Base-by-base conservation (phyloP, 2,329 filamentous ascomycete species). In the Pseudodiploospora longispora region DNA sequence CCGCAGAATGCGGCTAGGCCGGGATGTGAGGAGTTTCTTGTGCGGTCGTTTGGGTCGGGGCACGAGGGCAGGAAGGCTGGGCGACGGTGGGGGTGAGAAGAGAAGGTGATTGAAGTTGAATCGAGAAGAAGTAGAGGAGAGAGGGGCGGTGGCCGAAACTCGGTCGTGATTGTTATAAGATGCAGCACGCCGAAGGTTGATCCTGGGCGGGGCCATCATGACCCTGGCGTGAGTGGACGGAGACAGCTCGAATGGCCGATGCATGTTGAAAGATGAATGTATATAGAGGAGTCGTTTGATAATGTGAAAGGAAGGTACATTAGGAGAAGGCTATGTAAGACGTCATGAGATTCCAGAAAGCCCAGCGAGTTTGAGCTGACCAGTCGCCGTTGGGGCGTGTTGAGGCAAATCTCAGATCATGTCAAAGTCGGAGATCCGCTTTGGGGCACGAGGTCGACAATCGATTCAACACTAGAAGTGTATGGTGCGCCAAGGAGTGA, bases 81-180 rank as follows among this genome's bases (percentile, higher is more conserved):
- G 85, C 2, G 82, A 91, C 4, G 83, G 82, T 28, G 83, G 85
- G 1, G 73, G 74, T 28, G 78, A 81, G 61, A 79, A 82, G 53
- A 82, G 67, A 34, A 86, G 72, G 50, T 85, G 78, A 55, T 82
- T 82, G 63, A 84, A 81, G 61, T 67, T 78, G 62, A 82, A 82
- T 38, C 77, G 69, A 12, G 79, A 80, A 31, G 74, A 82, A 28
- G 72, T 82, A 40, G 77, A 77, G 27, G 77, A 82, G 7, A 76
- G 56, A 6, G 76, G 74, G 1, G 31, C 42, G 8, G 32, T 12
- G 2, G 40, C 43, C 32, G 40, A 19, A 32, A 68, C 57, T 62
- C 61, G 73, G 52, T 81, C 76, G 49, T 70, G 65, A 46, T 71
- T 60, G 47, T 68, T 74, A 59, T 78, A 83, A 4, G 77, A 77